Conservation (phyloP, 768 basidiomycete species). For the Austroboletus eburneus region DNA sequence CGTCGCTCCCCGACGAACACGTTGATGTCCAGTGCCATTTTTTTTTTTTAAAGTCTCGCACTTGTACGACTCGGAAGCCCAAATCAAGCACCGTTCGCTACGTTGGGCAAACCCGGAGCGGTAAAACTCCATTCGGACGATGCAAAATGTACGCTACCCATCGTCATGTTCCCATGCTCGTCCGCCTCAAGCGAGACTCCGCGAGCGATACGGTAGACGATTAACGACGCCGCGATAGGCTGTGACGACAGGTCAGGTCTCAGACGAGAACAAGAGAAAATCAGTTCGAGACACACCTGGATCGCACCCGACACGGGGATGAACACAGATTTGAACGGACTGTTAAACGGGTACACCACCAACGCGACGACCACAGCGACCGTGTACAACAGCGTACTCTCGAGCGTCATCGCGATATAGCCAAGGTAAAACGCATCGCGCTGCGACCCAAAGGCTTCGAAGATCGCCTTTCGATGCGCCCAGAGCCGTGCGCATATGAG, state of each 20-base stretch:
- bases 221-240: neutral
- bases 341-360: constrained; percentile 13
- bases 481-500: constrained; percentile 16
- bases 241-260: neutral
- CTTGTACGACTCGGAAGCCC: too few relatives aligned
- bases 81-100: too few relatives aligned
- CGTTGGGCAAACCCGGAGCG: too few relatives aligned
- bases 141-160: neutral
- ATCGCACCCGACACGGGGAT: constrained; percentile 19
- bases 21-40: too few relatives aligned
- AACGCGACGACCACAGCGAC: constrained; percentile 8
- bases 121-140: too few relatives aligned
- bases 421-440: constrained; percentile 20
- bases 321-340: constrained; percentile 20
- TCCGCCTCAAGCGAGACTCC: neutral
- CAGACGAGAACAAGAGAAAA: neutral
- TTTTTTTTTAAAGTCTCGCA: too few relatives aligned
- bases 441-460: constrained; percentile 1
- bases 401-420: constrained; percentile 24
- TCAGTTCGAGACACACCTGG: constrained; percentile 10
- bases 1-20: too few relatives aligned
- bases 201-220: neutral
- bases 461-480: constrained; percentile 14
- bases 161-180: neutral
- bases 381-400: constrained; percentile 21